A percentile compares a stretch with the other conserved stretches of the same genome.
Conservation (phyloP, 345 rosid genomes). For the Pelargonium nanum region DNA sequence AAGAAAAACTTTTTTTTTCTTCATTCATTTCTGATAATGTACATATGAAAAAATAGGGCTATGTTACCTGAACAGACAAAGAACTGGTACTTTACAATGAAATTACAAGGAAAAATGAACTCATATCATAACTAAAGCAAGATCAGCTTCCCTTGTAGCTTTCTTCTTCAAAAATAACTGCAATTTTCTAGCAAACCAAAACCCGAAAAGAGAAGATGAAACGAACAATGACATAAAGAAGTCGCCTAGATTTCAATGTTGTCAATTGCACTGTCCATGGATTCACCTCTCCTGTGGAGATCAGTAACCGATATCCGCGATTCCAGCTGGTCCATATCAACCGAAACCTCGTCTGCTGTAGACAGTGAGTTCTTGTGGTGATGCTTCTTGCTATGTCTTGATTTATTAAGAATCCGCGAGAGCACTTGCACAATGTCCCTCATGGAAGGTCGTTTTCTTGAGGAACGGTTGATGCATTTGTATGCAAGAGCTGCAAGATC, state of each 20-base stretch:
- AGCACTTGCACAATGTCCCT: constrained; percentile 90
- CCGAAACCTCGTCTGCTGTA: constrained; percentile 37
- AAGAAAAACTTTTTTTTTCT: not conserved
- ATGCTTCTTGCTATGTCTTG: constrained; percentile 52
- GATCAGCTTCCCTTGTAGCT: not conserved
- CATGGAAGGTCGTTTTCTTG: constrained; percentile 85
- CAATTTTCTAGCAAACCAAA: not conserved
- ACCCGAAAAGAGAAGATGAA: not conserved
- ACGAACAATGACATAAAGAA: too few species aligned
- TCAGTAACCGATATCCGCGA: constrained; percentile 26
- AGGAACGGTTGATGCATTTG: constrained; percentile 59
- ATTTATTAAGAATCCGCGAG: constrained; percentile 52
- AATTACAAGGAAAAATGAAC: not conserved
- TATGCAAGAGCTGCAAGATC: constrained; percentile 86
- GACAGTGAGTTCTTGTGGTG: constrained; percentile 37
- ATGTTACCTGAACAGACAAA: not conserved
- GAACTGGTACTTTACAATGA: not conserved
- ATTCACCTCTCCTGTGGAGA: constrained; percentile 47
- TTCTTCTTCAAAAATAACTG: not conserved
- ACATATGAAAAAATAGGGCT: not conserved
- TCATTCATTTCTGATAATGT: not conserved
- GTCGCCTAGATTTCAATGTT: constrained; percentile 31
- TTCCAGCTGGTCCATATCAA: constrained; percentile 35
- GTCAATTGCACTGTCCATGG: constrained; percentile 58
- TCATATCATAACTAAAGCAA: not conserved